Evolutionary conservation across 805 yeast genomes (phyloP), one percentile per base, ranked within the genome.

Genomic region (Millerozyma acaciae): DNA sequence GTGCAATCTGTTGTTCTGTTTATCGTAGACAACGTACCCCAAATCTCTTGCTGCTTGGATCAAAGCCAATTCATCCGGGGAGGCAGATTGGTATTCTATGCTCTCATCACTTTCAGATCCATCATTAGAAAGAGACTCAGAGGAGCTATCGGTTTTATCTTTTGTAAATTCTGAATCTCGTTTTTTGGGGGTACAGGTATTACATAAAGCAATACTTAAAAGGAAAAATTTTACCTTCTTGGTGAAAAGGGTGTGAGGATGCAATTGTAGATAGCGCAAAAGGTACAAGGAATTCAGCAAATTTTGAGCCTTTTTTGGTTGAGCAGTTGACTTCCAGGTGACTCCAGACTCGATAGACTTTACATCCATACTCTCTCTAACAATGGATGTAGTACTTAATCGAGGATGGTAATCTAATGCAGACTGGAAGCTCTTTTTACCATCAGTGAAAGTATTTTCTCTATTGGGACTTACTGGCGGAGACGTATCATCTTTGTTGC

Each of bases 21-120:
- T 75, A 38, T 85, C 87, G 36, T 66, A 70, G 6, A 89, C 84
- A n/a, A 89, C 78, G 55, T 70, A 93, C 0, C 99, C 99, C 69
- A 93, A 70, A 51, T 93, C 98, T 45, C 96, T 72, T 0, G 98
- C 98, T 1, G 97, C 98, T 28, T 82, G 77, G 3, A 93, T 90
- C 19, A 93, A 63, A 0, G 99, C 98, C 31, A 89, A 60, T 55
- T 93, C 99, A 60, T 93, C 99, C 0, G 98, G 99, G 0, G 97
- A 89, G 0, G 97, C 79, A 0, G 97, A 86, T 53, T 90, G 97
- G 48, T 93, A 93, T 36, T 77, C 80, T 16, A 88, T 75, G 15
- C 68, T 64, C 15, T 68, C 78, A 26, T 65, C 73, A 2, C 42
- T 45, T 2, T 30, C 37, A 5, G 26, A 40, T 5, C 31, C 42